A percentile compares a stretch with the other conserved stretches of the same genome.
These are phyloP conservation scores for Cladophialophora chaetospira DNA, from an alignment of 2,329 filamentous ascomycete genomes.

Conservation along the genomic window DNA sequence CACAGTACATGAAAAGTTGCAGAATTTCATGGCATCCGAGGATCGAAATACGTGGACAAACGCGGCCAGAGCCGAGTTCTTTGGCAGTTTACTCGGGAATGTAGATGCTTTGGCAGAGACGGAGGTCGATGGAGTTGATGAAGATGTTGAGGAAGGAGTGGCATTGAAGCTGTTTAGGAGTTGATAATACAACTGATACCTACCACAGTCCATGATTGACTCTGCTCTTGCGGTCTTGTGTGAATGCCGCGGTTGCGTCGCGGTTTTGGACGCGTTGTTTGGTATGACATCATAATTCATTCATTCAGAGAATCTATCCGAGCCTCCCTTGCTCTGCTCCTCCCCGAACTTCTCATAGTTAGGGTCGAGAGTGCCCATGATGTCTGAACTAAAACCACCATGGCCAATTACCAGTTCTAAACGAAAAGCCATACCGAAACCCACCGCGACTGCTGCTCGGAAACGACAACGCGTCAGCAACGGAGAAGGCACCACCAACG, in stretches of 20 bases:
- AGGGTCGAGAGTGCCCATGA: too few species aligned
- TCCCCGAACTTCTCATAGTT: background rate
- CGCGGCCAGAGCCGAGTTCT: slow-evolving; percentile 74
- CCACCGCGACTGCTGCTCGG: slow-evolving; percentile 14
- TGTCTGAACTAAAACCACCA: background rate
- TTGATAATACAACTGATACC: background rate
- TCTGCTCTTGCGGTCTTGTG: too few species aligned
- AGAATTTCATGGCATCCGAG: slow-evolving; percentile 90
- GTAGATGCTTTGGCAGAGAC: slow-evolving; percentile 65
- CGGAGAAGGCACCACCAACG: slow-evolving; percentile 2
- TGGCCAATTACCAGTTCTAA: slow-evolving; percentile 30
- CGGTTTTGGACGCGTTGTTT: background rate
- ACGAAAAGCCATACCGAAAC: slow-evolving; percentile 14
- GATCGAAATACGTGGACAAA: slow-evolving; percentile 79
- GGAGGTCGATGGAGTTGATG: slow-evolving; percentile 52
- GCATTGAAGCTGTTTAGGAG: slow-evolving; percentile 40
- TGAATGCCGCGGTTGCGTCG: background rate
- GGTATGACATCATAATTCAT: background rate
- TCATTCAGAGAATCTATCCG: too few species aligned
- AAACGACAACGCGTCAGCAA: slow-evolving; percentile 21
- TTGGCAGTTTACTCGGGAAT: slow-evolving; percentile 73
- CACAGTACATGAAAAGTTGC: slow-evolving; percentile 92
- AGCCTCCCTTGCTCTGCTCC: background rate
- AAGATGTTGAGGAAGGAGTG: slow-evolving; percentile 34
- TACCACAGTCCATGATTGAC: background rate